Evolutionary conservation across 495 filamentous ascomycete genomes (phyloP), one percentile per base, ranked within the genome.

Genomic region (Astrothelium macrocarpum): DNA sequence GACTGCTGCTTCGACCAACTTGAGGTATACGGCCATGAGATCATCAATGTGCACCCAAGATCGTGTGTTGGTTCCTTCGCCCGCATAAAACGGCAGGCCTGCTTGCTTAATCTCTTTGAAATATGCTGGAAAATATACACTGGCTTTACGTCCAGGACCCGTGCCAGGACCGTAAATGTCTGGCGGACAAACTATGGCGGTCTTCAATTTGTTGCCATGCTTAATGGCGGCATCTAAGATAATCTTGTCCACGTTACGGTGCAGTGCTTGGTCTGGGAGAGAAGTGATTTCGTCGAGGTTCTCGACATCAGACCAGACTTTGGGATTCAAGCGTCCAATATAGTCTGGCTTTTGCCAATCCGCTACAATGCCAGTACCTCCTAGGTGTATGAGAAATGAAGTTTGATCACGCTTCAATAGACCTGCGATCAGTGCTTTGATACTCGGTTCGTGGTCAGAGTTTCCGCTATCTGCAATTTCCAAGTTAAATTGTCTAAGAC

Each of bases 11-110:
- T 71, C 67, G 18, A 71, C 60, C 10, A 71, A 16, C 29, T 66
- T 63, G 25, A 71, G 29, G 62, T 67, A 69, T 5, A 69, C 11
- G 1, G 20, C 43, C 64, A 69, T 67, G 2, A 71, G 61, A 60
- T 71, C 69, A 18, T 69, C 65, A 31, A 71, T 69, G 53, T 71
- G 69, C n/a, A 71, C 69, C 67, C 69, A 71, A 32, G 62, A 64
- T 29, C 63, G 60, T 2, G 60, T 67, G 42, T 71, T 69, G 1
- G 58, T 53, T 7, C 69, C 69, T 28, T 71, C 67, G 18, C 46
- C 62, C n/a, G 53, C 16, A 46, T 69, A 71, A 49, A 71, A 71
- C 29, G 42, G 3, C 7, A 12, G 10, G 2, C 45, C 59, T 1
- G 65, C 12, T 34, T 64, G 60, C 29, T 34, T 34, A 16, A 62